A percentile compares a stretch with the other conserved stretches of the same genome.
phyloP scores from a whole-genome alignment of 2,329 filamentous ascomycete species.

The Calonectria hawksworthii region DNA sequence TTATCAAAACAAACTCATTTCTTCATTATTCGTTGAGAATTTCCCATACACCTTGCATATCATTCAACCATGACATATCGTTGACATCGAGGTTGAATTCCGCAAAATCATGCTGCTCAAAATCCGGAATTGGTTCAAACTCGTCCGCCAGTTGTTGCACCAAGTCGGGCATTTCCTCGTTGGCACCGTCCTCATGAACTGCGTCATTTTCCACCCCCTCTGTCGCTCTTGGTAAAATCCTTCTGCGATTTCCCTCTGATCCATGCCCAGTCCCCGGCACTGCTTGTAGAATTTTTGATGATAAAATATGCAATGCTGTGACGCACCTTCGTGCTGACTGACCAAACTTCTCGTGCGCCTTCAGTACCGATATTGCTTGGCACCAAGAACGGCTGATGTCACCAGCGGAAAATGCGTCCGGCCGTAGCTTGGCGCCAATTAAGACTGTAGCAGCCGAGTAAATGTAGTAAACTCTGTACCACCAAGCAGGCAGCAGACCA shows the following conservation, averaged over 20 bases:
- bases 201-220: background rate
- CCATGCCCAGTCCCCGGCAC: slow-evolving; percentile 13
- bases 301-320: slow-evolving; percentile 51
- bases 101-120: slow-evolving; percentile 41
- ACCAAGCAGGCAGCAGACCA: slow-evolving; percentile 55
- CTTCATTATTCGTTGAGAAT: slow-evolving; percentile 40
- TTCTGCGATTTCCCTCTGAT: background rate
- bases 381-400: slow-evolving; percentile 50
- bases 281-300: slow-evolving; percentile 49
- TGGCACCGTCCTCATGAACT: slow-evolving; percentile 21
- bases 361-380: slow-evolving; percentile 50
- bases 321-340: slow-evolving; percentile 51
- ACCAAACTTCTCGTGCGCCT: slow-evolving; percentile 51
- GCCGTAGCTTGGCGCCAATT: slow-evolving; percentile 52
- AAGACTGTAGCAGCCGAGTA: slow-evolving; percentile 54
- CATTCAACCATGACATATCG: slow-evolving; percentile 52
- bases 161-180: background rate
- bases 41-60: slow-evolving; percentile 50
- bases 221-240: background rate
- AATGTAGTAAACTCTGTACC: slow-evolving; percentile 56
- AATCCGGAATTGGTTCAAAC: slow-evolving; percentile 39
- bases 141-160: slow-evolving; percentile 38
- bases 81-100: slow-evolving; percentile 49
- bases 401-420: slow-evolving; percentile 45
- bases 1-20: background rate